Evolutionary conservation across 495 filamentous ascomycete genomes (phyloP).

Genomic region (Xylaria bambusicola): DNA sequence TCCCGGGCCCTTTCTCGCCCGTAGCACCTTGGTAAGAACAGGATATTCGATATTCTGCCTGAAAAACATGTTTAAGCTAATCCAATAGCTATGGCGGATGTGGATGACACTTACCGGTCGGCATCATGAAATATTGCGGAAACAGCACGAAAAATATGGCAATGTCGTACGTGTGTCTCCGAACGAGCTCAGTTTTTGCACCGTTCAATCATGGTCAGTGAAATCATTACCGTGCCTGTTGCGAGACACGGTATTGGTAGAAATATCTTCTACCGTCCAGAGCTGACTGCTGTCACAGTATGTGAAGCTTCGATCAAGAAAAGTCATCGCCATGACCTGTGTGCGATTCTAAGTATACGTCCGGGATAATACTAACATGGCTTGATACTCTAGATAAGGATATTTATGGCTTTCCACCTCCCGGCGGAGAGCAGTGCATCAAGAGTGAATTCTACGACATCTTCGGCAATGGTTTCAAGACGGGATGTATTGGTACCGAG

Average conservation of each 20-base stretch:
- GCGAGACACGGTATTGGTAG: too few species aligned
- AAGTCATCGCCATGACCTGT: too few species aligned
- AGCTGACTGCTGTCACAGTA: too few species aligned
- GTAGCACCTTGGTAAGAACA: background rate
- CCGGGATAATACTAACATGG: too few species aligned
- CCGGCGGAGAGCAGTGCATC: conserved; percentile 25
- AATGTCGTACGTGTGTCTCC: conserved; percentile 45
- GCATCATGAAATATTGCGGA: too few species aligned
- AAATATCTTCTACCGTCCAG: too few species aligned
- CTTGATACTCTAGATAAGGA: too few species aligned
- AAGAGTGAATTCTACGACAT: conserved; percentile 33
- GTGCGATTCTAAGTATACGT: too few species aligned
- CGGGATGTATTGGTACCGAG: conserved; percentile 28
- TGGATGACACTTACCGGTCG: conserved; percentile 16
- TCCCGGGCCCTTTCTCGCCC: conserved; percentile 40
- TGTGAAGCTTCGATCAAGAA: too few species aligned
- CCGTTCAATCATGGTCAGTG: conserved; percentile 40
- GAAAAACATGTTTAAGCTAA: too few species aligned
- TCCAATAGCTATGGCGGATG: too few species aligned
- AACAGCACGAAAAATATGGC: conserved; percentile 25
- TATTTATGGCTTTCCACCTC: conserved; percentile 38
- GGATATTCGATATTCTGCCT: conserved; percentile 18
- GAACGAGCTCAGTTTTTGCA: conserved; percentile 44
- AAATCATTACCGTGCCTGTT: too few species aligned
- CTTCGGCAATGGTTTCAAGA: conserved; percentile 32